Evolutionary conservation across 164 flowering plant species (phyloP).

Genomic region (Umbilicus rupestris): DNA sequence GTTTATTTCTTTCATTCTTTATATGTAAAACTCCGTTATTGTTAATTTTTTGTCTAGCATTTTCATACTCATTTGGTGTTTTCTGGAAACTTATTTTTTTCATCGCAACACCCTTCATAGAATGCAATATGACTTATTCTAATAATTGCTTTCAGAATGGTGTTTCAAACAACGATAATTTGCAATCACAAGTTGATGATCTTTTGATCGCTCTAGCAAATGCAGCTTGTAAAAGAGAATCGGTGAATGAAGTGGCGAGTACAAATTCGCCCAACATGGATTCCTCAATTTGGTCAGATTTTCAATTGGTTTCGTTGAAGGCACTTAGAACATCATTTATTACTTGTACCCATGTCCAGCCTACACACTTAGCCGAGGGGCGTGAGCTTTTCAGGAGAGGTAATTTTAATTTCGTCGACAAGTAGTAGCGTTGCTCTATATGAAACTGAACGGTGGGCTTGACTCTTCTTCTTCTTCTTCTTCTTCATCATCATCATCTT

Average conservation of each 20-base stretch:
- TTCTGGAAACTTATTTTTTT: too few relatives aligned
- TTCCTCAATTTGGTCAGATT: slow-evolving; percentile 30
- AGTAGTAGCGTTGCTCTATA: neutral
- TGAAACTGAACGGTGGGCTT: neutral
- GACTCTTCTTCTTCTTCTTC: too few relatives aligned
- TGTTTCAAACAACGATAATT: slow-evolving; percentile 37
- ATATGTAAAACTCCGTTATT: too few relatives aligned
- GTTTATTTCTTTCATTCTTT: too few relatives aligned
- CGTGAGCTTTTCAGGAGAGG: slow-evolving; percentile 79
- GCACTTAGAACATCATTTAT: slow-evolving; percentile 78
- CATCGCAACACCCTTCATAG: too few relatives aligned
- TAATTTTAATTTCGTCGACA: slow-evolving; percentile 18
- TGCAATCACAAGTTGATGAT: slow-evolving; percentile 48
- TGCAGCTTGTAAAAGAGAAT: slow-evolving; percentile 44
- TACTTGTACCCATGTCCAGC: slow-evolving; percentile 53
- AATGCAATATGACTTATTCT: too few relatives aligned
- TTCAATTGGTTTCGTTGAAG: slow-evolving; percentile 64
- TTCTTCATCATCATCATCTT: too few relatives aligned
- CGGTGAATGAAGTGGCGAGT: slow-evolving; percentile 26
- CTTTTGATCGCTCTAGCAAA: slow-evolving; percentile 47
- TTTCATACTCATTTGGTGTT: too few relatives aligned
- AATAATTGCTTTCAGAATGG: slow-evolving; percentile 48
- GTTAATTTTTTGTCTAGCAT: too few relatives aligned
- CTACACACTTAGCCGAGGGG: slow-evolving; percentile 51
- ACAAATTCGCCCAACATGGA: slow-evolving; percentile 19